phyloP scores from a whole-genome alignment of 768 basidiomycete species.

The Amanita exitialis region DNA sequence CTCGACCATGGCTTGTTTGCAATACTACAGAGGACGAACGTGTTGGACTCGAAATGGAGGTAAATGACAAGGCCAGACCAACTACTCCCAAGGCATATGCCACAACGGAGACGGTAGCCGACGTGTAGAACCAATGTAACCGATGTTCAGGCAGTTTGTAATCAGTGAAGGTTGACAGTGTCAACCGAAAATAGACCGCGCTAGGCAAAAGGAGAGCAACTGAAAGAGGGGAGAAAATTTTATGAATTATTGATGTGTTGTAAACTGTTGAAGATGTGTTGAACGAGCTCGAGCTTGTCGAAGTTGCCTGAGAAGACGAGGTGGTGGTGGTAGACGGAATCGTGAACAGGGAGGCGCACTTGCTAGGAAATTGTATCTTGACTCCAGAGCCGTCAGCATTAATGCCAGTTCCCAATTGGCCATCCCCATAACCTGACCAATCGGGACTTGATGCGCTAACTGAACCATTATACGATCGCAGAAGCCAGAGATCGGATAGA shows the following conservation, averaged over 20 bases:
- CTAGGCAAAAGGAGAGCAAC: constrained; percentile 26
- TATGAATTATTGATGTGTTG: constrained; percentile 33
- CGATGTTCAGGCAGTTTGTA: constrained; percentile 13
- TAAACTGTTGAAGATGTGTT: constrained; percentile 5
- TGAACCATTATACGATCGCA: constrained; percentile 60
- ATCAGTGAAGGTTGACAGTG: constrained; percentile 9
- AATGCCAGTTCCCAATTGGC: constrained; percentile 49
- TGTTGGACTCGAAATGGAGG: constrained; percentile 32
- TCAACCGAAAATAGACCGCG: constrained; percentile 24
- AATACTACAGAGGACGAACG: constrained; percentile 15
- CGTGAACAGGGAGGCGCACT: constrained; percentile 41
- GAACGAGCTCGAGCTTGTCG: constrained; percentile 12
- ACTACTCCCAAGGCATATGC: constrained; percentile 51
- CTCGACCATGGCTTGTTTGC: constrained; percentile 53
- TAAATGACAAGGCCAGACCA: constrained; percentile 56
- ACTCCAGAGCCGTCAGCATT: constrained; percentile 65
- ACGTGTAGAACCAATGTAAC: constrained; percentile 22
- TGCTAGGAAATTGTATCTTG: constrained; percentile 41
- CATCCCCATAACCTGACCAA: constrained; percentile 61
- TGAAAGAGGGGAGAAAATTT: constrained; percentile 34
- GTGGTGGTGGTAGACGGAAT: constrained; percentile 12
- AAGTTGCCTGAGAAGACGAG: constrained; percentile 3
- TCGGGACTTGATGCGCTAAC: constrained; percentile 41
- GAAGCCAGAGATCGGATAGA: constrained; percentile 68
- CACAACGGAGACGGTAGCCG: constrained; percentile 27